Conservation (phyloP, 805 yeast species). For the Vanderwaltozyma verrucispora region DNA sequence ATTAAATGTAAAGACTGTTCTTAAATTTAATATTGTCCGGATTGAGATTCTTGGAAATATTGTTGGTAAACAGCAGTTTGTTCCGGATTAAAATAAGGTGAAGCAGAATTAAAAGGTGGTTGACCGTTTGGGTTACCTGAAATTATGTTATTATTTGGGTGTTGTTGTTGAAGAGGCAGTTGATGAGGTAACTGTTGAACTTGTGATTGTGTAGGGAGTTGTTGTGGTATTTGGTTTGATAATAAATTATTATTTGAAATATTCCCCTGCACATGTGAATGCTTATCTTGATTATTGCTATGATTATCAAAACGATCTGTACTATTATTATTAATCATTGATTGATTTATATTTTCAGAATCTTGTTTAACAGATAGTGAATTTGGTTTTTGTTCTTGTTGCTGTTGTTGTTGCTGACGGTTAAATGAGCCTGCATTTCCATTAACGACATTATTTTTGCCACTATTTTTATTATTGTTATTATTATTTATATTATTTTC, state of each 20-base stretch:
- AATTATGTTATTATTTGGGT: constrained; percentile 6
- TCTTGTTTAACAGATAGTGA: neutral
- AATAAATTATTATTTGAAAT: neutral
- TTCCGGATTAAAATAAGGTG: constrained; percentile 38
- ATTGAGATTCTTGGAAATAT: constrained; percentile 51
- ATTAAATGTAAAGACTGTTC: too few species aligned
- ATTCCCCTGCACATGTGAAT: neutral
- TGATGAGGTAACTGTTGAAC: constrained; percentile 4
- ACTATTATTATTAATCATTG: neutral
- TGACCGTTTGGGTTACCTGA: constrained; percentile 22
- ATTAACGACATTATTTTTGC: constrained; percentile 8
- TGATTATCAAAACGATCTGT: constrained; percentile 1
- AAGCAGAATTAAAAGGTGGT: constrained; percentile 24
- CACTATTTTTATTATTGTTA: constrained; percentile 25
- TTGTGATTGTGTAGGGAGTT: constrained; percentile 1
- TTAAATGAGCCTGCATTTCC: constrained; percentile 2
- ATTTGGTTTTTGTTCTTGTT: neutral
- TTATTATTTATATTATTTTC: constrained; percentile 22
- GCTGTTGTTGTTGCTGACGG: constrained; percentile 1
- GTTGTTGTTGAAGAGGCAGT: constrained; percentile 3
- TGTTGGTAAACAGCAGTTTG: constrained; percentile 51
- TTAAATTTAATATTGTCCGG: constrained; percentile 12
- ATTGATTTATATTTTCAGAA: too few species aligned
- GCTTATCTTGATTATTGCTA: neutral
- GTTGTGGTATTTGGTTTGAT: constrained; percentile 1